phyloP scores from a whole-genome alignment of 2,329 filamentous ascomycete species.

The Elsinoe perseae region DNA sequence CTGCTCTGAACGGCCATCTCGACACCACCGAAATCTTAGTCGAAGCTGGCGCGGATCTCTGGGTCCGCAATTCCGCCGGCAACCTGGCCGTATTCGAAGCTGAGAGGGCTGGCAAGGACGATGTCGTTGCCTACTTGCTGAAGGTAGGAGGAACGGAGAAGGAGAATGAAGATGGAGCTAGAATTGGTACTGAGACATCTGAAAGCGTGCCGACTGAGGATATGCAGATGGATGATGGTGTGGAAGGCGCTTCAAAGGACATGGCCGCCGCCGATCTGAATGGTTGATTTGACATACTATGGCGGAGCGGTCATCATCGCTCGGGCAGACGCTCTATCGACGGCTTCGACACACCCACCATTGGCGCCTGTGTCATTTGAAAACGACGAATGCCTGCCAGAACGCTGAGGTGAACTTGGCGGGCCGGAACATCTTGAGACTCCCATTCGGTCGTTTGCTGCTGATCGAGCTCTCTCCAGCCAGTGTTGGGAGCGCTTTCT shows the following conservation, averaged over 20 bases:
- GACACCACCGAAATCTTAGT: conserved; percentile 70
- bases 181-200: neutral
- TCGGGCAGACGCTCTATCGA: neutral
- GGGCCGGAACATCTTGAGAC: neutral
- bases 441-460: conserved; percentile 8
- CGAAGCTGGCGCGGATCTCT: conserved; percentile 66
- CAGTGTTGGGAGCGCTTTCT: neutral
- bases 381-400: neutral
- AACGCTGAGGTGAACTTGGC: conserved; percentile 4
- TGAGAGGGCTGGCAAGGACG: conserved; percentile 42
- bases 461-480: conserved; percentile 11
- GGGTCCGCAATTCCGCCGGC: conserved; percentile 72
- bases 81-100: conserved; percentile 54
- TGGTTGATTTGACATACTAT: neutral
- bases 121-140: conserved; percentile 42
- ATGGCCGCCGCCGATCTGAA: conserved; percentile 6
- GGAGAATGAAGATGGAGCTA: conserved; percentile 23
- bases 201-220: conserved; percentile 21
- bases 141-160: conserved; percentile 38
- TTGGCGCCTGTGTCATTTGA: conserved; percentile 1
- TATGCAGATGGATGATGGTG: conserved; percentile 16
- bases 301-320: neutral
- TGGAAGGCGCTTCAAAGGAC: conserved; percentile 15
- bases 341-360: conserved; percentile 9
- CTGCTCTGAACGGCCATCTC: conserved; percentile 80